Percentiles rank a stretch among this genome's conserved stretches.
Evolutionary conservation across 2,329 filamentous ascomycete species (phyloP).

Genomic region (Colletotrichum sp.): DNA sequence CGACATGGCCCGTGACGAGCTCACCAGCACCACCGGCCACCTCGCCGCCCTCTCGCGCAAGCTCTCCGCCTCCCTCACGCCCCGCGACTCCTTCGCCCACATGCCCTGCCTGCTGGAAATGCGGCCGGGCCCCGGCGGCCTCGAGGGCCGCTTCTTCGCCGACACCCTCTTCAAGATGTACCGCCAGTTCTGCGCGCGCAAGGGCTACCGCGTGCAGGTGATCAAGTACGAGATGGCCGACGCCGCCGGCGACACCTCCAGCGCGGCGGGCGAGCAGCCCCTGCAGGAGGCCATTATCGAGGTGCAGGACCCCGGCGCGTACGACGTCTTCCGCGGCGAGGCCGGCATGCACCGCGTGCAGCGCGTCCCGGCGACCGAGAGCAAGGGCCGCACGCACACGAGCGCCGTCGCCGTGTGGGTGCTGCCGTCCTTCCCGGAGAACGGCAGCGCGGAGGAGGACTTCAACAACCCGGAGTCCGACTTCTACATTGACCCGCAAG

Average conservation of each 20-base stretch:
- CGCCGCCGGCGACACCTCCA: slow-evolving; percentile 58
- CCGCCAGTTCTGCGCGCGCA: slow-evolving; percentile 73
- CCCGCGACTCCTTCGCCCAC: slow-evolving; percentile 86
- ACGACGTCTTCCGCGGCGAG: slow-evolving; percentile 82
- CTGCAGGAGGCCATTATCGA: slow-evolving; percentile 90
- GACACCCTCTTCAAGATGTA: slow-evolving; percentile 93
- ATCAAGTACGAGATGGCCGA: slow-evolving; percentile 84
- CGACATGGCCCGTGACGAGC: slow-evolving; percentile 80
- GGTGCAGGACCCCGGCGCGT: slow-evolving; percentile 77
- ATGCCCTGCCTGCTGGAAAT: slow-evolving; percentile 93
- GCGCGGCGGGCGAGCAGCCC: slow-evolving; percentile 66
- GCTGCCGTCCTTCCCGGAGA: slow-evolving; percentile 78
- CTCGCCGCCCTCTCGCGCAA: slow-evolving; percentile 68
- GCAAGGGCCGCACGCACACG: slow-evolving; percentile 89
- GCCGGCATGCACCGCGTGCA: slow-evolving; percentile 96
- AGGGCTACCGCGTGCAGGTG: slow-evolving; percentile 68
- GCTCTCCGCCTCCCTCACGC: slow-evolving; percentile 80
- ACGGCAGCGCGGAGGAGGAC: slow-evolving; percentile 57
- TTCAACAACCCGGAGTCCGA: slow-evolving; percentile 87
- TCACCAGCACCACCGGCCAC: slow-evolving; percentile 66
- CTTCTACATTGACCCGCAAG: slow-evolving; percentile 85
- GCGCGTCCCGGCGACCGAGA: slow-evolving; percentile 89
- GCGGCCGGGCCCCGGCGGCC: slow-evolving; percentile 87
- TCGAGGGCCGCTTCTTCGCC: slow-evolving; percentile 90
- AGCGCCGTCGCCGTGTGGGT: slow-evolving; percentile 93